Conservation (phyloP, 192 early-diverging fungal species). For the Coemansia sp. region DNA sequence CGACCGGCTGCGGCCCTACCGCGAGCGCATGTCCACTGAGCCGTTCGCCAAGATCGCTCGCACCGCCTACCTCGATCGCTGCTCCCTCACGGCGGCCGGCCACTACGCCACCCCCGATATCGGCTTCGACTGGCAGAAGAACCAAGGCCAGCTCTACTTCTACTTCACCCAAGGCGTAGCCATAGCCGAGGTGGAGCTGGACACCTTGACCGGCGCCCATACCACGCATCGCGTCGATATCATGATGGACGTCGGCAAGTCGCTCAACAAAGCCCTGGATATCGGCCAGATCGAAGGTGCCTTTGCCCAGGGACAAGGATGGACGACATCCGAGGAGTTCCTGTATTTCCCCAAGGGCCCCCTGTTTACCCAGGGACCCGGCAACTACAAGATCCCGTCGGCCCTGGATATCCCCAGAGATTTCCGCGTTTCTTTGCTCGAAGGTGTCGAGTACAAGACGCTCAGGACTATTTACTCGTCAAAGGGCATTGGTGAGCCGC, state of each 20-base stretch:
- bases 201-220: constrained; percentile 79
- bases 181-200: constrained; percentile 79
- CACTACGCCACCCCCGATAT: constrained; percentile 83
- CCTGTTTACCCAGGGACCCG: constrained; percentile 79
- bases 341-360: constrained; percentile 71
- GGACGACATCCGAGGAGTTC: constrained; percentile 81
- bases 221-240: constrained; percentile 70
- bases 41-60: constrained; percentile 55
- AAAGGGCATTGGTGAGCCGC: too few species aligned
- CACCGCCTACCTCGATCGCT: constrained; percentile 73
- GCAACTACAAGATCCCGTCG: constrained; percentile 85
- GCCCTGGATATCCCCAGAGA: constrained; percentile 80
- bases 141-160: constrained; percentile 66
- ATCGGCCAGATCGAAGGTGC: constrained; percentile 90
- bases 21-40: constrained; percentile 56
- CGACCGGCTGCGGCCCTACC: constrained; percentile 68
- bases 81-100: constrained; percentile 77
- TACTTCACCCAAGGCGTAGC: constrained; percentile 86
- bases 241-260: constrained; percentile 80
- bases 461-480: constrained; percentile 74
- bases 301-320: constrained; percentile 80
- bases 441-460: constrained; percentile 52
- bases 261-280: constrained; percentile 84
- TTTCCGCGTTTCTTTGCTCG: constrained; percentile 68
- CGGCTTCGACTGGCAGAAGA: constrained; percentile 67